phyloP scores from a whole-genome alignment of 495 filamentous ascomycete species.

The Lophiostoma macrostomum region DNA sequence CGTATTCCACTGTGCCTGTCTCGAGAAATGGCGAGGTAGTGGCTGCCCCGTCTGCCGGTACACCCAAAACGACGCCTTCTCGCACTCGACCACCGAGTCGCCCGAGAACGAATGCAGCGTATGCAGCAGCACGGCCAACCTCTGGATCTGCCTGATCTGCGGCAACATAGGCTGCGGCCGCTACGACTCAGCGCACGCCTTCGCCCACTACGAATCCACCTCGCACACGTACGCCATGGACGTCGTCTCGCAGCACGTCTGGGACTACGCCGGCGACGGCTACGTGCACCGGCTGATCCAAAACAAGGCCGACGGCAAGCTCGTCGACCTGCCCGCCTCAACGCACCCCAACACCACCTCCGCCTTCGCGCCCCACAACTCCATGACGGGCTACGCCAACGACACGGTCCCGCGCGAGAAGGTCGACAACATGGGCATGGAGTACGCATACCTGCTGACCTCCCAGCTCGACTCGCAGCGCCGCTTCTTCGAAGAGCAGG shows the following conservation, averaged over 20 bases:
- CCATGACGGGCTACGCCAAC: slow-evolving; percentile 42
- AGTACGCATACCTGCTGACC: slow-evolving; percentile 91
- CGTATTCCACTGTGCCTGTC: slow-evolving; percentile 95
- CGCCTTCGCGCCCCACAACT: not conserved
- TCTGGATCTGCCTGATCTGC: slow-evolving; percentile 90
- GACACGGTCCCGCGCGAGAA: slow-evolving; percentile 88
- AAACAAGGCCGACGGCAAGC: slow-evolving; percentile 84
- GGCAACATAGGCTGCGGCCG: slow-evolving; percentile 90
- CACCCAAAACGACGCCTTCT: slow-evolving; percentile 52
- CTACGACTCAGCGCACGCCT: slow-evolving; percentile 91
- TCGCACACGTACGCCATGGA: slow-evolving; percentile 90
- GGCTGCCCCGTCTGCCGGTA: slow-evolving; percentile 95
- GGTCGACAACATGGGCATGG: slow-evolving; percentile 83
- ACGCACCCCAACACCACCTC: slow-evolving; percentile 16
- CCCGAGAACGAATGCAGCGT: slow-evolving; percentile 60
- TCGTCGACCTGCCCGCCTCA: slow-evolving; percentile 72
- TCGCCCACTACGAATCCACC: slow-evolving; percentile 87
- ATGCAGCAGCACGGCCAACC: slow-evolving; percentile 72
- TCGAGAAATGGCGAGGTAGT: slow-evolving; percentile 92
- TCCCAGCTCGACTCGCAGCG: slow-evolving; percentile 89
- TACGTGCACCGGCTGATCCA: slow-evolving; percentile 96
- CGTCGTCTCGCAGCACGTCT: slow-evolving; percentile 86
- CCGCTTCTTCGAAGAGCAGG: slow-evolving; percentile 89
- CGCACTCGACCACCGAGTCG: slow-evolving; percentile 24
- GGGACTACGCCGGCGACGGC: slow-evolving; percentile 93